Evolutionary conservation across 805 yeast species (phyloP).

Genomic region (Teunomyces tritomae): DNA sequence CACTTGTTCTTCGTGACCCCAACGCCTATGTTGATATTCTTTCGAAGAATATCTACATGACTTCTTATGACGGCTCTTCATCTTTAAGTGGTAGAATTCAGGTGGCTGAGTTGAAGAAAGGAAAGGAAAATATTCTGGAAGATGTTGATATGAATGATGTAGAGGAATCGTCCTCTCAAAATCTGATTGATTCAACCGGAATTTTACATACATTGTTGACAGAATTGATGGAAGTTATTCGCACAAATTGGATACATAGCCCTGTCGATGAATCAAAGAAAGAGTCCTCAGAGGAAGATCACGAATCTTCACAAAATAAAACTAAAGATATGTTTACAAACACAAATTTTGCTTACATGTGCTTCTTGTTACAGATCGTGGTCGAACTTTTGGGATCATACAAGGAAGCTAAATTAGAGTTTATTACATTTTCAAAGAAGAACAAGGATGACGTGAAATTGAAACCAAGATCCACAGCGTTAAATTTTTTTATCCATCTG

Average conservation of each 20-base stretch:
- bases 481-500: slow-evolving; percentile 76
- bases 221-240: slow-evolving; percentile 55
- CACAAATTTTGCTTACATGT: slow-evolving; percentile 56
- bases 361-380: slow-evolving; percentile 64
- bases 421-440: slow-evolving; percentile 73
- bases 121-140: slow-evolving; percentile 7
- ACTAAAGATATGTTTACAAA: slow-evolving; percentile 9
- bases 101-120: slow-evolving; percentile 5
- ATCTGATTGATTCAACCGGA: slow-evolving; percentile 41
- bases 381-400: slow-evolving; percentile 77
- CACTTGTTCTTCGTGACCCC: slow-evolving; percentile 50
- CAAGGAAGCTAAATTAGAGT: slow-evolving; percentile 76
- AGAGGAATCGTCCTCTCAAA: slow-evolving; percentile 11
- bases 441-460: slow-evolving; percentile 30
- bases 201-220: slow-evolving; percentile 60
- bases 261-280: slow-evolving; percentile 15
- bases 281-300: slow-evolving; percentile 10
- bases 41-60: slow-evolving; percentile 41
- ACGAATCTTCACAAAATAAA: slow-evolving; percentile 10
- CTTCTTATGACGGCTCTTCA: slow-evolving; percentile 32
- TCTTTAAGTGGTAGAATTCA: neutral
- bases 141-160: slow-evolving; percentile 32
- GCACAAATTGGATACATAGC: slow-evolving; percentile 35
- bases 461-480: slow-evolving; percentile 73
- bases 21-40: slow-evolving; percentile 45